A percentile compares a stretch with the other conserved stretches of the same genome.
Evolutionary conservation across 495 filamentous ascomycete species (phyloP).

Genomic region (Tetracladium setigerum): DNA sequence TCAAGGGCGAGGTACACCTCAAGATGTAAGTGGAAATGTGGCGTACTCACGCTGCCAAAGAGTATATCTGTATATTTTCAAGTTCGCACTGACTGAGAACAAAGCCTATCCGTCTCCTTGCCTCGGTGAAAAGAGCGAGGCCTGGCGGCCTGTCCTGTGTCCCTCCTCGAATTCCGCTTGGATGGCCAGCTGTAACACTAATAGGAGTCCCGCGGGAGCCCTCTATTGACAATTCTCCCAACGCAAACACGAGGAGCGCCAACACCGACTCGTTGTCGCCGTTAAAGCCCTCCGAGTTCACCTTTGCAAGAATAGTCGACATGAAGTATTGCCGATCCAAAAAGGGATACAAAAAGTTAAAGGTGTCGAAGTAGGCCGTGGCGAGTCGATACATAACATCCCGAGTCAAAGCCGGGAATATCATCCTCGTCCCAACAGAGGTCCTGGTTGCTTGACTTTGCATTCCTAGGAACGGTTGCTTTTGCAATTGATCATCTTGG

Average conservation of each 20-base stretch:
- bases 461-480: constrained; percentile 22
- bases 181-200: constrained; percentile 31
- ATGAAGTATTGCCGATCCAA: constrained; percentile 45
- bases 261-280: constrained; percentile 39
- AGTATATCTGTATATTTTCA: constrained; percentile 48
- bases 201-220: constrained; percentile 37
- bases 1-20: background rate
- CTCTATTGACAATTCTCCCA: constrained; percentile 46
- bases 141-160: constrained; percentile 42
- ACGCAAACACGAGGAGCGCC: constrained; percentile 47
- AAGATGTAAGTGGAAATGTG: background rate
- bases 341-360: constrained; percentile 48
- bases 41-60: constrained; percentile 41
- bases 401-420: constrained; percentile 29
- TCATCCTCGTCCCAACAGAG: constrained; percentile 12
- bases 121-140: constrained; percentile 51
- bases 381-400: constrained; percentile 42
- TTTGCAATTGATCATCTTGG: constrained; percentile 15
- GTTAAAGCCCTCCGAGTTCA: constrained; percentile 42
- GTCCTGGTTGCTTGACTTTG: constrained; percentile 20
- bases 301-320: constrained; percentile 34
- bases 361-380: constrained; percentile 46
- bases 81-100: constrained; percentile 44
- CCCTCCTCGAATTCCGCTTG: constrained; percentile 47
- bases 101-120: constrained; percentile 49